These are phyloP conservation scores for Psilocybe tampanensis DNA, from an alignment of 768 basidiomycete species.

Conservation along the genomic window DNA sequence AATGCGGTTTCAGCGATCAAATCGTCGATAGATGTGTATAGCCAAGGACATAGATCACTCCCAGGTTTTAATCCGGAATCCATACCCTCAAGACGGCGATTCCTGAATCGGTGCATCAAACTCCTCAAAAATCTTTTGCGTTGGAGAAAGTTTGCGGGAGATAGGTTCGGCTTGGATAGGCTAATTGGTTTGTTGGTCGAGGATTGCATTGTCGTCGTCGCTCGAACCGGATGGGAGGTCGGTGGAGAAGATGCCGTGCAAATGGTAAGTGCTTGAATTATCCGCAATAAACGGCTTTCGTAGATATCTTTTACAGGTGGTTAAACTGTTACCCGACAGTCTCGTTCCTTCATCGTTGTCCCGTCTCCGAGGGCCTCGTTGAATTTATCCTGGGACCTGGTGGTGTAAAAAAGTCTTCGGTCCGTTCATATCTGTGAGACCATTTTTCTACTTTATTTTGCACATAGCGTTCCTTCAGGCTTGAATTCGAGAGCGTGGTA, in stretches of 20 bases:
- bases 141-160: slow-evolving; percentile 77
- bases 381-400: background rate
- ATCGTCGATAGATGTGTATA: slow-evolving; percentile 51
- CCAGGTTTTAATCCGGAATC: slow-evolving; percentile 76
- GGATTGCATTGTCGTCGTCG: slow-evolving; percentile 62
- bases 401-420: background rate
- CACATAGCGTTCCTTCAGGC: background rate
- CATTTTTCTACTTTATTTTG: slow-evolving; percentile 1
- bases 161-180: slow-evolving; percentile 55
- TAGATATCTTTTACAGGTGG: slow-evolving; percentile 29
- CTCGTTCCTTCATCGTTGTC: slow-evolving; percentile 28
- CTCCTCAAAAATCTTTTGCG: slow-evolving; percentile 70
- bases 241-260: slow-evolving; percentile 70
- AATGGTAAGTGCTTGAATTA: slow-evolving; percentile 46
- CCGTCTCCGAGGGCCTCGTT: slow-evolving; percentile 11
- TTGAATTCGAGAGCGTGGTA: slow-evolving; percentile 11
- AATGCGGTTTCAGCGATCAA: slow-evolving; percentile 55
- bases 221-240: slow-evolving; percentile 84
- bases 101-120: slow-evolving; percentile 68
- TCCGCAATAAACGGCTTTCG: slow-evolving; percentile 9
- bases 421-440: slow-evolving; percentile 3
- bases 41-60: slow-evolving; percentile 29
- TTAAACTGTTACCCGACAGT: slow-evolving; percentile 36
- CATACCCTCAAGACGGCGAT: slow-evolving; percentile 70
- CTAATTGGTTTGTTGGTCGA: slow-evolving; percentile 60